phyloP scores from a whole-genome alignment of 768 basidiomycete species.

The Boletus sp. region DNA sequence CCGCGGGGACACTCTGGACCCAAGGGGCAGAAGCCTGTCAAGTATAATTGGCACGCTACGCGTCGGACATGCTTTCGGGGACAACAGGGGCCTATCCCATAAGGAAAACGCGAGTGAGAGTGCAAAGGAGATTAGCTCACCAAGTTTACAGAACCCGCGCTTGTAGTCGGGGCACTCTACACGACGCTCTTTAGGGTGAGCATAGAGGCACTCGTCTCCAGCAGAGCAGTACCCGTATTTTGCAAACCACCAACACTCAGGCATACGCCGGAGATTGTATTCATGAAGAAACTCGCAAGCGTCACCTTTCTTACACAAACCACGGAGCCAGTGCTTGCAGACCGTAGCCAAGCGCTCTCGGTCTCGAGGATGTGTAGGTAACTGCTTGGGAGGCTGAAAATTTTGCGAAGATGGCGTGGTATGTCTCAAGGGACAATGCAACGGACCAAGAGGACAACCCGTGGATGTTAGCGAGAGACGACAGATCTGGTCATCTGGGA shows the following conservation, averaged over 20 bases:
- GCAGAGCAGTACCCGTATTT: conserved; percentile 97
- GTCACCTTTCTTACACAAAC: conserved; percentile 97
- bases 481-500: conserved; percentile 90
- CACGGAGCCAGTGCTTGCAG: conserved; percentile 98
- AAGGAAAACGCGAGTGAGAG: conserved; percentile 6
- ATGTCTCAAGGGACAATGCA: conserved; percentile 89
- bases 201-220: conserved; percentile 96
- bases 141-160: conserved; percentile 91
- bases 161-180: conserved; percentile 95
- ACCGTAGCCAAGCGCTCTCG: conserved; percentile 85
- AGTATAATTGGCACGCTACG: conserved; percentile 85
- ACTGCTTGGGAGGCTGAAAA: conserved; percentile 82
- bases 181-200: conserved; percentile 87
- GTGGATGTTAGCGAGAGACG: conserved; percentile 73
- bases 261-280: conserved; percentile 97
- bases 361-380: conserved; percentile 80
- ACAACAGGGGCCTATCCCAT: conserved; percentile 69
- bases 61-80: conserved; percentile 90
- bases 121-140: conserved; percentile 41
- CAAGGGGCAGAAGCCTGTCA: conserved; percentile 90
- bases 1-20: conserved; percentile 85
- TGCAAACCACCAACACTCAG: conserved; percentile 98
- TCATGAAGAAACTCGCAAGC: conserved; percentile 99
- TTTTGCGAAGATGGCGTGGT: conserved; percentile 85
- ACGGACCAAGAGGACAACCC: conserved; percentile 88